Conservation (phyloP, 805 yeast genomes). For the Myxozyma melibiosi region DNA sequence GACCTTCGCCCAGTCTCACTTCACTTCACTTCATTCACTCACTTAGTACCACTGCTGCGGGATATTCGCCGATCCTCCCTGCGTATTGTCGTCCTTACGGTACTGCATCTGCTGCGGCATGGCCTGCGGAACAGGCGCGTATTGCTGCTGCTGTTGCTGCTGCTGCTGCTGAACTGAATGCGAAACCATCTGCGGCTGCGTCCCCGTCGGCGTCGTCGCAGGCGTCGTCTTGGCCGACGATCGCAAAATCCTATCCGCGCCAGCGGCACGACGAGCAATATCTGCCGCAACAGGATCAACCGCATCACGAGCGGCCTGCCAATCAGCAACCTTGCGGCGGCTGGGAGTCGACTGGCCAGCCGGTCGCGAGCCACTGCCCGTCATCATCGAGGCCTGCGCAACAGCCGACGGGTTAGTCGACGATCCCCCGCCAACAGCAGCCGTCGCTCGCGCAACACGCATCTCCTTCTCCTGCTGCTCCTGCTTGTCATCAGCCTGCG, state of each 20-base stretch:
- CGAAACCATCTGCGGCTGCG: background rate
- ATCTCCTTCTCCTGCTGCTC: constrained; percentile 40
- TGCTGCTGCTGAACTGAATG: background rate
- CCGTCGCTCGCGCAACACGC: background rate
- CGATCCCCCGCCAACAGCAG: background rate
- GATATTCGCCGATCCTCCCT: constrained; percentile 19
- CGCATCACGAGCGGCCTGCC: constrained; percentile 31
- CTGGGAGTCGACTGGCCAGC: constrained; percentile 14
- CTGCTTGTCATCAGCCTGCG: constrained; percentile 46
- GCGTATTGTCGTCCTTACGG: constrained; percentile 18
- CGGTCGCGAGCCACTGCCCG: constrained; percentile 1
- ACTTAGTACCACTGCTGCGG: constrained; percentile 32
- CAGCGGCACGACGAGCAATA: constrained; percentile 27
- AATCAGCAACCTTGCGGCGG: constrained; percentile 32
- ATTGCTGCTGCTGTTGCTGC: background rate
- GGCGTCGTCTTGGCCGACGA: constrained; percentile 13
- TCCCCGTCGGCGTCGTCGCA: constrained; percentile 1
- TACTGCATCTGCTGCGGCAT: constrained; percentile 12
- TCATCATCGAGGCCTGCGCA: too few relatives aligned
- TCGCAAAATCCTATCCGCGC: constrained; percentile 23
- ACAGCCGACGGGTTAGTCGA: background rate
- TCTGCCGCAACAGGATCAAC: constrained; percentile 20
- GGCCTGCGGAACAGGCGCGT: constrained; percentile 7
- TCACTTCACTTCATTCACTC: background rate
- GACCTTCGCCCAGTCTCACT: background rate